Evolutionary conservation across 139 green algal species (phyloP), one percentile per base, ranked within the genome.

Genomic region (Tetradesmus obliquus): DNA sequence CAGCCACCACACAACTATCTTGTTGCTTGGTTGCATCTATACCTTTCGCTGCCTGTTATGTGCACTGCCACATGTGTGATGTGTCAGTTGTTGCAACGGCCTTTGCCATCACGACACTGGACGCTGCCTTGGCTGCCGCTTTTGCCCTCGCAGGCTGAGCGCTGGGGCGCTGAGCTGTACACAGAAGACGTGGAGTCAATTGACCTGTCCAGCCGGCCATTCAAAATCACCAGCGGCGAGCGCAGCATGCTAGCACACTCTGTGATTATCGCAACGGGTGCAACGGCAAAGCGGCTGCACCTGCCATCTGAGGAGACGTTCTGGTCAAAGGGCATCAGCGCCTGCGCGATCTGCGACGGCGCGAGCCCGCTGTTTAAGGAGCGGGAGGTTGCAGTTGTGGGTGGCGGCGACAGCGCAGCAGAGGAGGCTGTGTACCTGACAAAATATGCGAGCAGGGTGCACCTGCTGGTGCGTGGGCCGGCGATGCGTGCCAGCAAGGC

Each of bases 371-470:
- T 97, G 71, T 99, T 99, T 92, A 98, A 98, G 91, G 92, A 94
- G 24, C 92, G 96, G 60, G 95, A 98, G 86, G 93, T 99, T 79
- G 98, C 98, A 57, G 98, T 99, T 13, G 98, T 99, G 51, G 98
- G 98, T 62, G 98, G 98, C 54, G 98, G 98, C 2, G 98, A 99
- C 95, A 99, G 97, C 12, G 98, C 98, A 7, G 95, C 94, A 4
- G 98, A 99, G 93, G 98, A 99, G 93, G 97, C 98, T 0, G 84
- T 99, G 17, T 99, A 99, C 95, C 95, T 99, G 1, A 99, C 98
- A 57, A 99, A 99, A 94, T 99, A 99, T 88, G 96, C 92, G 58
- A 97, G 87, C 57, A 94, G 99, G 93, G 97, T 99, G 88, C 98
- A 99, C 92, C 91, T 99, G 92, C 93, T 99, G 82, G 98, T 99